Percentiles rank a stretch among this genome's conserved stretches.
phyloP scores from a whole-genome alignment of 2,329 filamentous ascomycete species.

The Trichoderma lentiforme region DNA sequence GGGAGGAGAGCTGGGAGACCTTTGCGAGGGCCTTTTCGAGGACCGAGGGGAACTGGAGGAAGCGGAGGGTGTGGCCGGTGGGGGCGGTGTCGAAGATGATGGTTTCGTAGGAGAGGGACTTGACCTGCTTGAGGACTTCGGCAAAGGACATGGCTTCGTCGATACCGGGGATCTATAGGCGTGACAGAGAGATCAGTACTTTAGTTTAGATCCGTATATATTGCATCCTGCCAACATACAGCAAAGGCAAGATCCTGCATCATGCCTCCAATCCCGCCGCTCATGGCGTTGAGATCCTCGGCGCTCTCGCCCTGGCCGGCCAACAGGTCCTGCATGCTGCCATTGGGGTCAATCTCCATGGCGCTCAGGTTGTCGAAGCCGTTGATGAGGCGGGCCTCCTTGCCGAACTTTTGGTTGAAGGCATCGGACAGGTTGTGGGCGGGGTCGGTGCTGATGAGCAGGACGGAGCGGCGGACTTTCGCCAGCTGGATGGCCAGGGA shows the following conservation, averaged over 20 bases:
- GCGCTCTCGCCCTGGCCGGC: slow-evolving; percentile 63
- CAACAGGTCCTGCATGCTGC: slow-evolving; percentile 92
- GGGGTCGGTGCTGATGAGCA: slow-evolving; percentile 97
- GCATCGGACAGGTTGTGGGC: slow-evolving; percentile 98
- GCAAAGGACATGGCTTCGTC: slow-evolving; percentile 99
- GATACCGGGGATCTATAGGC: slow-evolving; percentile 93
- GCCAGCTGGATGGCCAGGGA: slow-evolving; percentile 97
- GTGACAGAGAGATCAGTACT: no score
- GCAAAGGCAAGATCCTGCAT: slow-evolving; percentile 98
- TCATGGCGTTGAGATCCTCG: slow-evolving; percentile 64
- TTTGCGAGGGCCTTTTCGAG: slow-evolving; percentile 99
- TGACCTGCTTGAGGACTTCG: slow-evolving; percentile 98
- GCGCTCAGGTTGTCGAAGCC: slow-evolving; percentile 92
- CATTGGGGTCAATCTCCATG: slow-evolving; percentile 99
- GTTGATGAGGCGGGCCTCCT: slow-evolving; percentile 89
- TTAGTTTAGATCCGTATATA: background rate
- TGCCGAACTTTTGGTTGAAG: slow-evolving; percentile 98
- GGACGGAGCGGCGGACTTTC: slow-evolving; percentile 87
- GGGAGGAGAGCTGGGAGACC: slow-evolving; percentile 85
- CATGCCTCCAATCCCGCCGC: slow-evolving; percentile 81
- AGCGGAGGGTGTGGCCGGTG: slow-evolving; percentile 95
- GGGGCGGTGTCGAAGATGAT: slow-evolving; percentile 99
- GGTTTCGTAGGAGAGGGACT: slow-evolving; percentile 96
- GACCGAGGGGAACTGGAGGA: slow-evolving; percentile 96
- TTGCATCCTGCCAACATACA: slow-evolving; percentile 44